Evolutionary conservation across 495 filamentous ascomycete genomes (phyloP).

Genomic region (Glutinoglossum americanum): DNA sequence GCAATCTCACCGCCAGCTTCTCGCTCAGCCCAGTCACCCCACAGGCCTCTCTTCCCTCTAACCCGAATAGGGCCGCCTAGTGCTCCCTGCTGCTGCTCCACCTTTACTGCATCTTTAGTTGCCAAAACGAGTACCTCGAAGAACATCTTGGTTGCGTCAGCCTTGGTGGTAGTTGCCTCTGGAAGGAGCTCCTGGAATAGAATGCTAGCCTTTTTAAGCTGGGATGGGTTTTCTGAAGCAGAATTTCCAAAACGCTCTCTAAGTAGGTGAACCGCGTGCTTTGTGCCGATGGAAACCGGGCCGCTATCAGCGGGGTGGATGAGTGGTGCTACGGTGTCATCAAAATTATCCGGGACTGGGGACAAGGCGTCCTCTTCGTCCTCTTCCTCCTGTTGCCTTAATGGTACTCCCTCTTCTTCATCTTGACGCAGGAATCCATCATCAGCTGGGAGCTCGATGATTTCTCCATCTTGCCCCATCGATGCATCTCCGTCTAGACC

Average conservation of each 20-base stretch:
- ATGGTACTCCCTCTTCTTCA: constrained; percentile 7
- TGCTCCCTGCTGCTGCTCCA: constrained; percentile 59
- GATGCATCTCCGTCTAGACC: constrained; percentile 30
- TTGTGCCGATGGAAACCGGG: constrained; percentile 70
- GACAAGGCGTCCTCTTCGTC: constrained; percentile 10
- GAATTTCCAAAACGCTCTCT: constrained; percentile 62
- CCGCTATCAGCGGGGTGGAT: constrained; percentile 62
- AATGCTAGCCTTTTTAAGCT: constrained; percentile 55
- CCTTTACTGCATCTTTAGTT: constrained; percentile 93
- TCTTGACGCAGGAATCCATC: constrained; percentile 18
- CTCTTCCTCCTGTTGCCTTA: constrained; percentile 10
- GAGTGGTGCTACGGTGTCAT: constrained; percentile 52
- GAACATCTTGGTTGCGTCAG: constrained; percentile 97
- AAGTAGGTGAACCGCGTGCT: constrained; percentile 86
- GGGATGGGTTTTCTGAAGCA: constrained; percentile 33
- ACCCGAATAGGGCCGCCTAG: constrained; percentile 63
- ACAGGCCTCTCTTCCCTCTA: constrained; percentile 70
- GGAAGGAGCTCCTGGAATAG: constrained; percentile 86
- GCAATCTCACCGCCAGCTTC: constrained; percentile 40
- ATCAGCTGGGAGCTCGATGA: constrained; percentile 43
- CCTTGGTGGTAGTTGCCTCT: constrained; percentile 49
- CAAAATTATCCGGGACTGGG: constrained; percentile 27
- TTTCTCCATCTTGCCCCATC: constrained; percentile 24
- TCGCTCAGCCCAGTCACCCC: constrained; percentile 88
- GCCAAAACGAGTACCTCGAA: constrained; percentile 89